Base-by-base conservation (phyloP, 2,329 filamentous ascomycete genomes). In the Curvularia lunata region DNA sequence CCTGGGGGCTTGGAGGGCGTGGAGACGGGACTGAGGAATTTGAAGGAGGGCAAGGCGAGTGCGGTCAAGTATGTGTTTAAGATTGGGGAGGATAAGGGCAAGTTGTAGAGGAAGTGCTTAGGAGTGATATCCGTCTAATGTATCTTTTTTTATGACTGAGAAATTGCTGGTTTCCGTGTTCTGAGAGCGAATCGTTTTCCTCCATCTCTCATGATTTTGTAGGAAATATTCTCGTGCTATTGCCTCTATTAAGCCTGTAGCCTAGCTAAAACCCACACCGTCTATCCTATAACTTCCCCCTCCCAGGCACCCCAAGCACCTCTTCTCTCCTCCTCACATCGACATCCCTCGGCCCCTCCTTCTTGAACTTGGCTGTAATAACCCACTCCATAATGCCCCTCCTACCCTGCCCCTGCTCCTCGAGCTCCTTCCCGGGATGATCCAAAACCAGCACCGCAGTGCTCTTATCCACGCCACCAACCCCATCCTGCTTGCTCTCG, bases 41-140 rank as follows among this genome's bases (percentile, higher is more conserved):
- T 90, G 68, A 84, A 82, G 69, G 80, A 79, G 27, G 87, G 87
- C 0, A 86, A 84, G 72, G 86, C 84, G 21, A 87, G 84, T 66
- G 87, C 81, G 1, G 79, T 85, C 0, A 90, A 90, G 75, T 89
- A 88, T 77, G 83, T 90, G 0, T 85, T 86, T 66, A 78, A 77
- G 60, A 81, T 86, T 71, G 79, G 64, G 8, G 82, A 86, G 37
- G 23, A 41, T 4, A n/a, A 48, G 6, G 18, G 3, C 10, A n/a
- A 25, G 9, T 12, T 12, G 16, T 42, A 8, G 25, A n/a, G 19
- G 6, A 16, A 16, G 30, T 32, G 30, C 5, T 13, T n/a, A 6
- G 32, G 12, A 16, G n/a, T 13, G 12, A 37, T 13, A 37, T 37
- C 32, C 12, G 1, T n/a, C 2, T n/a, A n/a, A 37, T 37, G 13